A percentile compares a stretch with the other conserved stretches of the same genome.
Conservation (phyloP, 1,139 yeast species). For the Zygoascus hellenicus region DNA sequence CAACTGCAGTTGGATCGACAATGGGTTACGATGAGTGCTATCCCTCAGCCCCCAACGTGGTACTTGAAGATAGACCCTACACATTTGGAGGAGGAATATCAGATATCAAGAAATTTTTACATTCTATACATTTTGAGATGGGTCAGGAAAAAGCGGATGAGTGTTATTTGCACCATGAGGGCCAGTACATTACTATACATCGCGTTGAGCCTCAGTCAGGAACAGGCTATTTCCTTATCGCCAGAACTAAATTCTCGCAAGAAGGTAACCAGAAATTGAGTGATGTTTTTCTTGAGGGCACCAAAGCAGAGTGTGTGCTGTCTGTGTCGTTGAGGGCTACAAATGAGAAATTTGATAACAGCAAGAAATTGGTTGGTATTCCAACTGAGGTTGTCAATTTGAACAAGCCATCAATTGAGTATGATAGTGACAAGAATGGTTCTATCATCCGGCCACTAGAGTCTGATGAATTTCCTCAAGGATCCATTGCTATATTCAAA, state of each 20-base stretch:
- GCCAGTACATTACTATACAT: conserved; percentile 86
- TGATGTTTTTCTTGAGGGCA: conserved; percentile 62
- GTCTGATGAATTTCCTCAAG: conserved; percentile 62
- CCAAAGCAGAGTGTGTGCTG: conserved; percentile 55
- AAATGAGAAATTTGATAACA: conserved; percentile 43
- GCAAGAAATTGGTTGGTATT: conserved; percentile 45
- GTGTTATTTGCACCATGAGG: conserved; percentile 92
- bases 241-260: conserved; percentile 66
- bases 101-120: conserved; percentile 54
- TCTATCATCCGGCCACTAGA: conserved; percentile 49
- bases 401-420: conserved; percentile 44
- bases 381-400: conserved; percentile 59
- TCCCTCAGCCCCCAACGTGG: conserved; percentile 75
- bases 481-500: conserved; percentile 79
- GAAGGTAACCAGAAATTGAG: conserved; percentile 45
- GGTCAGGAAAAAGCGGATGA: conserved; percentile 72
- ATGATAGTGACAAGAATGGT: conserved; percentile 33
- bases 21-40: conserved; percentile 92
- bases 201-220: conserved; percentile 80
- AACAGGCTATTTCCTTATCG: conserved; percentile 81
- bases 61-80: conserved; percentile 66
- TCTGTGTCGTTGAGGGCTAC: conserved; percentile 50
- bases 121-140: conserved; percentile 58
- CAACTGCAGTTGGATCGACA: conserved; percentile 91
- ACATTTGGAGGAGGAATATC: conserved; percentile 67